phyloP scores from a whole-genome alignment of 495 filamentous ascomycete species.

The Penicillium canescens region DNA sequence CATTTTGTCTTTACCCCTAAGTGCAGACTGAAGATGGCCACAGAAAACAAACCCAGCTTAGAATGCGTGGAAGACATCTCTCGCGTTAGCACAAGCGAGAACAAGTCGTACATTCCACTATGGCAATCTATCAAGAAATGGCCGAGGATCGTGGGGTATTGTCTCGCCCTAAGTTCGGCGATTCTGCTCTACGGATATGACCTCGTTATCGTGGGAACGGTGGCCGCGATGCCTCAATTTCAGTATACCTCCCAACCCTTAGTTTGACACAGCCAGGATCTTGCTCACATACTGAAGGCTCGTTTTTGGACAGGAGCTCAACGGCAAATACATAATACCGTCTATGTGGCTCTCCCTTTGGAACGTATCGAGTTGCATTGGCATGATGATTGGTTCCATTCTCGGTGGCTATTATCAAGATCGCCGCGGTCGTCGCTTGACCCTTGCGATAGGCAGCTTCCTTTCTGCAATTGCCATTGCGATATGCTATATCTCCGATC shows the following conservation, averaged over 20 bases:
- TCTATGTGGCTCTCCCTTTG: slow-evolving; percentile 49
- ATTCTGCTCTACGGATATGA: slow-evolving; percentile 52
- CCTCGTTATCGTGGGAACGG: slow-evolving; percentile 46
- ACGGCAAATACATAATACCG: slow-evolving; percentile 43
- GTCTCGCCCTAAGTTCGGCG: slow-evolving; percentile 30
- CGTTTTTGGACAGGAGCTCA: slow-evolving; percentile 32
- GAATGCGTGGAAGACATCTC: slow-evolving; percentile 6
- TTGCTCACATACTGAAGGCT: slow-evolving; percentile 19
- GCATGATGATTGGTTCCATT: slow-evolving; percentile 42
- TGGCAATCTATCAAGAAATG: slow-evolving; percentile 22
- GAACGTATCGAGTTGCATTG: slow-evolving; percentile 40
- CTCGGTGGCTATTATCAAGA: slow-evolving; percentile 43
- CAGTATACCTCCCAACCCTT: slow-evolving; percentile 21
- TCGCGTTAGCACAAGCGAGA: neutral
- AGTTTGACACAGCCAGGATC: neutral
- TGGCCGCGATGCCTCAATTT: slow-evolving; percentile 46
- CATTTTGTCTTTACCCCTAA: too few relatives aligned
- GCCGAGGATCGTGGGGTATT: slow-evolving; percentile 28
- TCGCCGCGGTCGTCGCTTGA: slow-evolving; percentile 35
- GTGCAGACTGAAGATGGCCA: neutral
- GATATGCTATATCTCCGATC: slow-evolving; percentile 33
- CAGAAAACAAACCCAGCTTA: neutral
- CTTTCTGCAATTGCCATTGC: slow-evolving; percentile 41
- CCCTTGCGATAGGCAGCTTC: slow-evolving; percentile 34
- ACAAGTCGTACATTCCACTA: slow-evolving; percentile 11